phyloP scores from a whole-genome alignment of 2,329 filamentous ascomycete species.

The Ambrosiella beaveri region DNA sequence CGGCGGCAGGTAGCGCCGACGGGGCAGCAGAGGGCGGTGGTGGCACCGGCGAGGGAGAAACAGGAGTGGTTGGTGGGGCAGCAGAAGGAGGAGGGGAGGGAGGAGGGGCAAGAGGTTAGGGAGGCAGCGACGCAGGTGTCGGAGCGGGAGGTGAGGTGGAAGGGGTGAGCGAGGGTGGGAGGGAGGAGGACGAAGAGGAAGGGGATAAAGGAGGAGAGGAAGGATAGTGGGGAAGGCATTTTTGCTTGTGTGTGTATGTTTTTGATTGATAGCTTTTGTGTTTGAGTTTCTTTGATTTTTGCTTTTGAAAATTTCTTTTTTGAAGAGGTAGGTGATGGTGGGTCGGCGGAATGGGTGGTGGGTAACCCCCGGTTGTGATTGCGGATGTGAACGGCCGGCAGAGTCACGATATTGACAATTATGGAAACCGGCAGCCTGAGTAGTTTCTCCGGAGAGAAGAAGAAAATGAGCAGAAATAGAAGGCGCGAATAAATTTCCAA shows the following conservation, averaged over 20 bases:
- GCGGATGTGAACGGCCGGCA: no score
- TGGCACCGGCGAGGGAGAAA: conserved; percentile 41
- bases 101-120: conserved; percentile 35
- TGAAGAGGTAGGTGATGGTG: no score
- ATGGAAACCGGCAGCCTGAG: no score
- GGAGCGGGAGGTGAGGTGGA: conserved; percentile 16
- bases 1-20: conserved; percentile 35
- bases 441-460: no score
- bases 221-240: conserved; percentile 17
- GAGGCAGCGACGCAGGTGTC: conserved; percentile 22
- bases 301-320: no score
- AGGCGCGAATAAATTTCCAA: no score
- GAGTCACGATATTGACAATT: no score
- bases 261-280: background rate
- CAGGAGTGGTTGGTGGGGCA: conserved; percentile 40
- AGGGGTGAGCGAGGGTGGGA: conserved; percentile 21
- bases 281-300: no score
- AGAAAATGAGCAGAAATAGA: no score
- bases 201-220: conserved; percentile 16
- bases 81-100: conserved; percentile 49
- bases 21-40: conserved; percentile 57
- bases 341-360: no score
- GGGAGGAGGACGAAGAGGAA: conserved; percentile 21
- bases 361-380: no score
- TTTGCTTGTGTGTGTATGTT: background rate